These are phyloP conservation scores for Geotrichum bryndzae DNA, from an alignment of 1,139 yeast genomes.

Conservation along the genomic window DNA sequence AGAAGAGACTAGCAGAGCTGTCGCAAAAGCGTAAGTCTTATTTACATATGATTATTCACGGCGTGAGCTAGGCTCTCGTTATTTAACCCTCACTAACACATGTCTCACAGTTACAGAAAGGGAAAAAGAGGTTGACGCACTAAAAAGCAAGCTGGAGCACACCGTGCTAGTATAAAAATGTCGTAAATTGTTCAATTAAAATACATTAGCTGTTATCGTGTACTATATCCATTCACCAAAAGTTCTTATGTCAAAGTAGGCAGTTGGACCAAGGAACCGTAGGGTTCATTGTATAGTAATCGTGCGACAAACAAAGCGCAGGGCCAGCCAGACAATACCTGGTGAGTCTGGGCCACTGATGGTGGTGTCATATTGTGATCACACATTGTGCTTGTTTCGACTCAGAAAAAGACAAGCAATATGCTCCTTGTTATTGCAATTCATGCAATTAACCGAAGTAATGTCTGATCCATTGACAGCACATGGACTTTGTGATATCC, in stretches of 20 bases:
- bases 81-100: background rate
- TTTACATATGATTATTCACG: background rate
- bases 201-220: background rate
- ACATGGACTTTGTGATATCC: too few species aligned
- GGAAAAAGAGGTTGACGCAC: slow-evolving; percentile 10
- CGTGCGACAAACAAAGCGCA: too few species aligned
- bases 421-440: too few species aligned
- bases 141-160: background rate
- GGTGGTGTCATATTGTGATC: too few species aligned
- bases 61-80: background rate
- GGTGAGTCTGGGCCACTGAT: too few species aligned
- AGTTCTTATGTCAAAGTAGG: background rate
- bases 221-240: background rate
- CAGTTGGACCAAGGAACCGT: too few species aligned
- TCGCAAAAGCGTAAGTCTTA: slow-evolving; percentile 23
- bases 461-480: too few species aligned
- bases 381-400: too few species aligned
- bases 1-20: slow-evolving; percentile 32
- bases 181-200: background rate
- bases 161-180: background rate
- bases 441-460: too few species aligned
- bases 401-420: too few species aligned
- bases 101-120: slow-evolving; percentile 5
- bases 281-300: too few species aligned
- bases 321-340: too few species aligned